Base-by-base conservation (phyloP, 1,284 basidiomycete species). In the Leccinum fuscescens region DNA sequence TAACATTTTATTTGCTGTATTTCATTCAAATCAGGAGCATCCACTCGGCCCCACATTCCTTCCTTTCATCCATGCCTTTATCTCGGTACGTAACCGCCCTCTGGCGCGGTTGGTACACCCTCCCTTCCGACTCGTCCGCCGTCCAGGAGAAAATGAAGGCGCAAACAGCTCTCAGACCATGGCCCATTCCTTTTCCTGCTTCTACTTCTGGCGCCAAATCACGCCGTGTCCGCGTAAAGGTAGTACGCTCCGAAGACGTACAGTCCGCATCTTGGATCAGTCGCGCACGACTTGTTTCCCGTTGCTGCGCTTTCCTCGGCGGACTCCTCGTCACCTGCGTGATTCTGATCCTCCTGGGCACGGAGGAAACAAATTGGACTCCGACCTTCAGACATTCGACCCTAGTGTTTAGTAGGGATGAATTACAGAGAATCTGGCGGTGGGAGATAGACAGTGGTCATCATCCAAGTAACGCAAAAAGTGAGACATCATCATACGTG, bases 401-500 rank as follows among this genome's bases (percentile, higher is more conserved):
- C 8, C 80, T 92, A 35, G 86, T 95, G 42, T 88, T 89, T 62
- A 79, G 80, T 51, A 78, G 83, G 42, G 85, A 89, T 56, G 92
- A 96, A 68, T 70, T 94, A 46, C 86, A 89, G 66, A 82, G 85
- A 69, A 90, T 97, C 74, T 96, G 94, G 94, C 80, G 86, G 66
- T 96, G 93, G 93, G 94, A 96, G 76, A 82, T 96, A 55, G 79
- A 85, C 54, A 90, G 90, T 67, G 94, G 94, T 1, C 93, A 96
- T 75, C 91, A 93, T 78, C 94, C 94, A 6, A 92, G 89, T 72
- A 80, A 81, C 52, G 80, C 83, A 61, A 79, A 80, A 68, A 82
- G 92, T 93, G 70, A 65, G 89, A 81, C 57, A 22, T 54, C 54
- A 2, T 54, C 37, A 31, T 22, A 15, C 6, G 4, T 1, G 5